Conservation (phyloP, 2,329 filamentous ascomycete genomes). For the Hypoxylon sp. region DNA sequence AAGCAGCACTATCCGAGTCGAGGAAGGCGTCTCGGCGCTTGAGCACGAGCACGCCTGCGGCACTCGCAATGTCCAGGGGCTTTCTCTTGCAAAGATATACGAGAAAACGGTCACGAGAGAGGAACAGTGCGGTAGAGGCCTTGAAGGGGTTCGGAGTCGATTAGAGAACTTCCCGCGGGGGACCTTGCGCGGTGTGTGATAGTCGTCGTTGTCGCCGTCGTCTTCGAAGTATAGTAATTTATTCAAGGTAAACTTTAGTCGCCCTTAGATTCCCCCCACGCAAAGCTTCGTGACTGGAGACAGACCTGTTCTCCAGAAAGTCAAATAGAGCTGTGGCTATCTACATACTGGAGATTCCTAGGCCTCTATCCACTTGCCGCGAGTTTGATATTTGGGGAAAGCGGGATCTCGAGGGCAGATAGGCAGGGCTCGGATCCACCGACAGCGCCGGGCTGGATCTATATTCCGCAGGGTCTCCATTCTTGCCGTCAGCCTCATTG, state of each 20-base stretch:
- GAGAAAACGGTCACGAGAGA: slow-evolving; percentile 6
- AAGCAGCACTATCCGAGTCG: slow-evolving; percentile 28
- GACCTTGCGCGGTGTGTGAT: too few relatives aligned
- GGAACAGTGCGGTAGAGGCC: slow-evolving; percentile 6
- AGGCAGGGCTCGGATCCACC: slow-evolving; percentile 29
- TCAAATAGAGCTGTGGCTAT: slow-evolving; percentile 16
- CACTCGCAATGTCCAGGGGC: slow-evolving; percentile 25
- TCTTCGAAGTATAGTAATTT: slow-evolving; percentile 11
- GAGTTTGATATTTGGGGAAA: slow-evolving; percentile 34
- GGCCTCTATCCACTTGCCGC: slow-evolving; percentile 29
- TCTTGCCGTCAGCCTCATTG: slow-evolving; percentile 6
- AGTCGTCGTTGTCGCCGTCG: slow-evolving; percentile 11
- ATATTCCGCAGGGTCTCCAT: slow-evolving; percentile 14
- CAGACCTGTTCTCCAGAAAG: slow-evolving; percentile 20
- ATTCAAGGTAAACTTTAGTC: slow-evolving; percentile 12
- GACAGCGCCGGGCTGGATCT: slow-evolving; percentile 15
- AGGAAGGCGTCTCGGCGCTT: slow-evolving; percentile 26
- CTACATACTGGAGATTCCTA: slow-evolving; percentile 23
- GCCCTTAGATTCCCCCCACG: slow-evolving; percentile 22
- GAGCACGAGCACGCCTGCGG: slow-evolving; percentile 27
- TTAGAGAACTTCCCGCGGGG: neutral
- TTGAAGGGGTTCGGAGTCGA: neutral
- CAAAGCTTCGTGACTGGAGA: slow-evolving; percentile 29
- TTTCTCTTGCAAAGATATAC: slow-evolving; percentile 12
- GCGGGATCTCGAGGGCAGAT: slow-evolving; percentile 32